Evolutionary conservation across 192 early-diverging fungal species (phyloP), one percentile per base, ranked within the genome.

Genomic region (Geosiphon pyriformis): DNA sequence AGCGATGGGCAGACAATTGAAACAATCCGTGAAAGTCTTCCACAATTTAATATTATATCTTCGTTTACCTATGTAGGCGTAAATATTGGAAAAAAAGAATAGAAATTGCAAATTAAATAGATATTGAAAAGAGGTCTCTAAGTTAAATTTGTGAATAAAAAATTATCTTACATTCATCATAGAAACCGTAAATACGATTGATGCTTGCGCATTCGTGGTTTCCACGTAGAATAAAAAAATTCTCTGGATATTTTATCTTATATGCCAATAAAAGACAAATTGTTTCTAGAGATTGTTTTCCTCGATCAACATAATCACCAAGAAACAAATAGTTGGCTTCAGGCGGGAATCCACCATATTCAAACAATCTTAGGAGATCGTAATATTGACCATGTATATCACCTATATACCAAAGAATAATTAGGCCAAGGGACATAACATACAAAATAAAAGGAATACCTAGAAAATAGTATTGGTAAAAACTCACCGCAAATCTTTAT

Each of bases 11-110:
- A 98, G 81, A 69, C 95, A 98, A 78, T 98, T 98, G 82, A 98
- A 98, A 74, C 95, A 98, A 78, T 98, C 95, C 22, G 94, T 98
- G 71, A 98, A 98, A n/a, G 91, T 95, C 76, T 98, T 98, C 95
- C 95, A 98, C 57, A 98, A 80, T 77, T 95, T 95, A 81, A 96
- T 95, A 80, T 98, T 96, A 80, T 96, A 96, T 62, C 95, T 79
- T 73, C 95, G 81, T 75, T 97, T 97, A 77, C 91, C 90, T 92
- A n/a, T n/a, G n/a, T n/a, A n/a, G n/a, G n/a, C n/a, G n/a, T n/a
- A n/a, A n/a, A n/a, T n/a, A n/a, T n/a, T n/a, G n/a, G n/a, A n/a
- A n/a, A n/a, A n/a, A n/a, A n/a, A n/a, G n/a, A n/a, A n/a, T n/a
- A n/a, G 65, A 17, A 7, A 47, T 51, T 63, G 8, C 18, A 53